A percentile compares a stretch with the other conserved stretches of the same genome.
Evolutionary conservation across 140 eudicot genomes (phyloP).

Genomic region (Ambrosia hybrid): DNA sequence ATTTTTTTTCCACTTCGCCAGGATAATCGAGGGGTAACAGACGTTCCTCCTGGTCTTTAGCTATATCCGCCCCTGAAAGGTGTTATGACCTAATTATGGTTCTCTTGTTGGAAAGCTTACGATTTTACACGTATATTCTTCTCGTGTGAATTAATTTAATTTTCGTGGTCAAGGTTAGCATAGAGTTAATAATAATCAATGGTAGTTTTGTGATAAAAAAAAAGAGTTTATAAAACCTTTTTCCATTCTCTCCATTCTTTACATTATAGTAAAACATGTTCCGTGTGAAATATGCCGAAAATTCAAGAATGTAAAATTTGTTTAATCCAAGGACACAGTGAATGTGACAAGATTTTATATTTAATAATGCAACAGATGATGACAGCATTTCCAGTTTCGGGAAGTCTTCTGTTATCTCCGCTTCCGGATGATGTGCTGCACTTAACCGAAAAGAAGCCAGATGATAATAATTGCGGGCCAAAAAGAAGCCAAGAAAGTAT

Average conservation of each 20-base stretch:
- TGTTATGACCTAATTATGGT: not conserved
- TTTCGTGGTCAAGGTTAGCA: no score
- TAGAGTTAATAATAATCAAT: no score
- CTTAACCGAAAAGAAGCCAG: constrained; percentile 50
- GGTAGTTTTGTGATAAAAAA: no score
- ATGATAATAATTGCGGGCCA: constrained; percentile 35
- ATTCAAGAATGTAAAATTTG: not conserved
- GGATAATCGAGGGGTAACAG: no score
- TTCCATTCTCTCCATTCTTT: no score
- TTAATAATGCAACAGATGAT: constrained; percentile 59
- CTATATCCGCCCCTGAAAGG: no score
- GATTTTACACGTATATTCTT: no score
- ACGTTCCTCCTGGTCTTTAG: no score
- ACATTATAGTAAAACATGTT: no score
- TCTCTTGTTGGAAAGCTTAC: not conserved
- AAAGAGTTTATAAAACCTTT: no score
- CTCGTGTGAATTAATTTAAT: no score
- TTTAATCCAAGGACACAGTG: not conserved
- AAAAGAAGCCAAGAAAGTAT: constrained; percentile 47
- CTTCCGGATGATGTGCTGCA: constrained; percentile 50
- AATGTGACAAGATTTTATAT: not conserved
- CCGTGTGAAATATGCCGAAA: not conserved
- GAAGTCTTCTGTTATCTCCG: constrained; percentile 68
- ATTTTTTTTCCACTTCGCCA: no score
- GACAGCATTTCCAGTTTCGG: constrained; percentile 66